These are phyloP conservation scores for Bathelium albidoporum DNA, from an alignment of 495 filamentous ascomycete species.

Conservation along the genomic window DNA sequence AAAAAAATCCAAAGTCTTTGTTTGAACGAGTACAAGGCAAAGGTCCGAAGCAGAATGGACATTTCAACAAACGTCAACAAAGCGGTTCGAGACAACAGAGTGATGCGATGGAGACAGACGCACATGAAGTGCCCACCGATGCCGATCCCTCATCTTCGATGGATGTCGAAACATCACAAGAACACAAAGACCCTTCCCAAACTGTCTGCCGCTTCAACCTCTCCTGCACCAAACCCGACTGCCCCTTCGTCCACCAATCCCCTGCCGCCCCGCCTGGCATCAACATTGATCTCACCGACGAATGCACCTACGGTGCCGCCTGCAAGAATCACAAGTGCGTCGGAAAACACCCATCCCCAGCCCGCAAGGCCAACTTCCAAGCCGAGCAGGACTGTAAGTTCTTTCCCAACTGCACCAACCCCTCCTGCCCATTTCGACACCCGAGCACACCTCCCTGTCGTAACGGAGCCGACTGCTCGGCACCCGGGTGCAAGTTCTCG, in stretches of 20 bases:
- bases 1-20: conserved; percentile 50
- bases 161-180: conserved; percentile 34
- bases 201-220: conserved; percentile 78
- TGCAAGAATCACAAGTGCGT: conserved; percentile 95
- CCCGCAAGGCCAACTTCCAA: conserved; percentile 51
- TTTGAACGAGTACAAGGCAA: conserved; percentile 65
- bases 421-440: conserved; percentile 78
- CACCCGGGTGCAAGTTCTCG: conserved; percentile 78
- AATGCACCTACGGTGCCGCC: conserved; percentile 74
- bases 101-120: conserved; percentile 24
- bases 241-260: conserved; percentile 87
- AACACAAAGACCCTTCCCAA: conserved; percentile 30
- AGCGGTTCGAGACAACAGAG: conserved; percentile 14
- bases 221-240: conserved; percentile 76
- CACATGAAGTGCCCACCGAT: conserved; percentile 18
- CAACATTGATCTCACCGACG: conserved; percentile 68
- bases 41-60: conserved; percentile 33
- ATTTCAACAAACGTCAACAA: conserved; percentile 27
- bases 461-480: conserved; percentile 84
- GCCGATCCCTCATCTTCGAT: conserved; percentile 41
- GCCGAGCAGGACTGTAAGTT: conserved; percentile 84
- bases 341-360: conserved; percentile 84
- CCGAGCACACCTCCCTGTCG: conserved; percentile 71
- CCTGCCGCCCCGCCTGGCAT: conserved; percentile 75
- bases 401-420: conserved; percentile 87